A percentile compares a stretch with the other conserved stretches of the same genome.
These are phyloP conservation scores for Lonicera japonica DNA, from an alignment of 129 eudicot species.

Conservation along the genomic window DNA sequence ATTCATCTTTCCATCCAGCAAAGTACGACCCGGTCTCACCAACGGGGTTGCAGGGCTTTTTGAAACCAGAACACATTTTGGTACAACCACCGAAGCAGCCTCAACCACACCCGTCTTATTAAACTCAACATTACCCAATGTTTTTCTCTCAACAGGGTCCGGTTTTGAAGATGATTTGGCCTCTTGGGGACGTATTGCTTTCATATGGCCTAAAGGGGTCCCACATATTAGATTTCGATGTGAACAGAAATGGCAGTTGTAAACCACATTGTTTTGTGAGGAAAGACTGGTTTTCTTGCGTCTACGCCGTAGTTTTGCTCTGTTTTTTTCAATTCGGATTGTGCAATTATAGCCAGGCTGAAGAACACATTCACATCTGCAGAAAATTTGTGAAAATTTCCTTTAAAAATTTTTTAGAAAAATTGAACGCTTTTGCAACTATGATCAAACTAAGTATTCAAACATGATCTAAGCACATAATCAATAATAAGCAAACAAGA, in stretches of 20 bases:
- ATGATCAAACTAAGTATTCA: too few relatives aligned
- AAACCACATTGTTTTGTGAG: constrained; percentile 56
- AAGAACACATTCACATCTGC: constrained; percentile 88
- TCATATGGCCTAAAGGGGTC: constrained; percentile 48
- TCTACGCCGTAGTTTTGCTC: constrained; percentile 27
- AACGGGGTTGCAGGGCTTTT: too few relatives aligned
- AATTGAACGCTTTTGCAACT: neutral
- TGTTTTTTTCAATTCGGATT: constrained; percentile 58
- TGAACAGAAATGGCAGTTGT: constrained; percentile 76
- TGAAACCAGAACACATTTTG: too few relatives aligned
- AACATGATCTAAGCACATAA: too few relatives aligned
- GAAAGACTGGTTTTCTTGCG: constrained; percentile 30
- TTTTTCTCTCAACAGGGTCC: constrained; percentile 7
- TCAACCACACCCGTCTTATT: too few relatives aligned
- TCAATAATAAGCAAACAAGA: neutral
- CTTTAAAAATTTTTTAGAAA: too few relatives aligned
- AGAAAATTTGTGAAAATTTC: constrained; percentile 1
- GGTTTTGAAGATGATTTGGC: constrained; percentile 21
- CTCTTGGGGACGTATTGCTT: constrained; percentile 44
- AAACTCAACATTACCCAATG: neutral
- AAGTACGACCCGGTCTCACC: too few relatives aligned
- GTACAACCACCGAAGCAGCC: too few relatives aligned
- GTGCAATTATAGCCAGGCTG: constrained; percentile 78
- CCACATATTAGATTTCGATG: constrained; percentile 69
- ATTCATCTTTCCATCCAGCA: neutral